These are phyloP conservation scores for Orbilia blumenaviensis DNA, from an alignment of 2,329 filamentous ascomycete species.

Conservation along the genomic window DNA sequence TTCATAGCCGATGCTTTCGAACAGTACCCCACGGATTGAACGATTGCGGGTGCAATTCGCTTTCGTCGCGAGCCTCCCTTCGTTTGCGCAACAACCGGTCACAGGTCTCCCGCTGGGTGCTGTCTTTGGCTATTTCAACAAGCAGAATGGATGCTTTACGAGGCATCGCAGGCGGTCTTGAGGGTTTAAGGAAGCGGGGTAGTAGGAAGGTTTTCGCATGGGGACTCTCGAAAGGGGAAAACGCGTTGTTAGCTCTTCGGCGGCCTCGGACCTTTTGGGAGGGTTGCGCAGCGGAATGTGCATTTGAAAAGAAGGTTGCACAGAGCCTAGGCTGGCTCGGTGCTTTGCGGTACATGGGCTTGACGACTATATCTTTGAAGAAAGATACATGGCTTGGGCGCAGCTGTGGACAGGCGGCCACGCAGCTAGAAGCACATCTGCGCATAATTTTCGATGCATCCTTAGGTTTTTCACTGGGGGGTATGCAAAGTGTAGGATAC, in stretches of 20 bases:
- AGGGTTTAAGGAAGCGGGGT: slow-evolving; percentile 43
- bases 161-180: slow-evolving; percentile 23
- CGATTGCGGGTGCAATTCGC: slow-evolving; percentile 28
- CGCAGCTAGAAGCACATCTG: too few relatives aligned
- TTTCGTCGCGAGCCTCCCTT: slow-evolving; percentile 37
- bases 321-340: not conserved
- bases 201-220: slow-evolving; percentile 23
- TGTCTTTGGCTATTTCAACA: slow-evolving; percentile 45
- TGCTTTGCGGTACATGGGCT: not conserved
- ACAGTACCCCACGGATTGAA: slow-evolving; percentile 38
- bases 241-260: slow-evolving; percentile 36
- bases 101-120: slow-evolving; percentile 40
- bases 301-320: not conserved
- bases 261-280: not conserved
- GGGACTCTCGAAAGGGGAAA: slow-evolving; percentile 40
- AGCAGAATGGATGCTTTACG: slow-evolving; percentile 39
- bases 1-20: slow-evolving; percentile 42
- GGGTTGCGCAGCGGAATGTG: not conserved
- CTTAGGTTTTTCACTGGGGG: too few relatives aligned
- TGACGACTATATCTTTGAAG: not conserved
- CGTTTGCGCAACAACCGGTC: slow-evolving; percentile 47
- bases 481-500: too few relatives aligned
- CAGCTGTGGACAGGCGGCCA: not conserved
- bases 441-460: too few relatives aligned
- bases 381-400: not conserved